These are phyloP conservation scores for Lactifluus hygrophoroides DNA, from an alignment of 768 basidiomycete species.

Conservation along the genomic window DNA sequence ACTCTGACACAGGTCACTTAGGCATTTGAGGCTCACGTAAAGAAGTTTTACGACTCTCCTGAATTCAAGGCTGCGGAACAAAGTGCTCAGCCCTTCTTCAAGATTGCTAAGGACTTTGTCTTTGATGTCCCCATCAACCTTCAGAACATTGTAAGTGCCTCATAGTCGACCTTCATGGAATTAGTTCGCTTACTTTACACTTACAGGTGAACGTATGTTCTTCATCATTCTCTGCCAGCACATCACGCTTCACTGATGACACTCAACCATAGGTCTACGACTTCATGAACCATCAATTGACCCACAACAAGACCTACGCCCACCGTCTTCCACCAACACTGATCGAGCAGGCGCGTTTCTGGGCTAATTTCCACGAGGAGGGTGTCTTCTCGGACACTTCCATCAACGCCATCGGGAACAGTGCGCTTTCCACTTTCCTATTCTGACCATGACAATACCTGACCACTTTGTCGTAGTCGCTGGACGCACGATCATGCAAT, in stretches of 20 bases:
- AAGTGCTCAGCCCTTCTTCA: slow-evolving; percentile 58
- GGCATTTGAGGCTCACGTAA: slow-evolving; percentile 59
- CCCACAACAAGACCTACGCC: slow-evolving; percentile 77
- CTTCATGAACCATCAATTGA: slow-evolving; percentile 65
- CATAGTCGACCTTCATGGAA: background rate
- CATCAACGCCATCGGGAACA: slow-evolving; percentile 66
- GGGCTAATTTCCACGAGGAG: slow-evolving; percentile 75
- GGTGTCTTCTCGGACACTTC: slow-evolving; percentile 59
- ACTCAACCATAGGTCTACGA: slow-evolving; percentile 50
- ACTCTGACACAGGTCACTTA: slow-evolving; percentile 22
- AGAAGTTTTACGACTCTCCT: slow-evolving; percentile 48
- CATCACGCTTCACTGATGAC: background rate
- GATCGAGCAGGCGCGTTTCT: slow-evolving; percentile 62
- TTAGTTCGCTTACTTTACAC: slow-evolving; percentile 16
- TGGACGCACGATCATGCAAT: slow-evolving; percentile 68
- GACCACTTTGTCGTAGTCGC: slow-evolving; percentile 46
- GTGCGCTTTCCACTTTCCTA: slow-evolving; percentile 35
- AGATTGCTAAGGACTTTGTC: slow-evolving; percentile 56
- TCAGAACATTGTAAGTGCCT: slow-evolving; percentile 54
- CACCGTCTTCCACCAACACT: slow-evolving; percentile 73
- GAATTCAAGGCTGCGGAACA: slow-evolving; percentile 56
- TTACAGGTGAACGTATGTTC: slow-evolving; percentile 65
- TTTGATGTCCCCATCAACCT: slow-evolving; percentile 59
- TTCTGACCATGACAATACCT: background rate
- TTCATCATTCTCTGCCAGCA: background rate